Evolutionary conservation across 257 asterid species (phyloP).

Genomic region (Solanum acaule): DNA sequence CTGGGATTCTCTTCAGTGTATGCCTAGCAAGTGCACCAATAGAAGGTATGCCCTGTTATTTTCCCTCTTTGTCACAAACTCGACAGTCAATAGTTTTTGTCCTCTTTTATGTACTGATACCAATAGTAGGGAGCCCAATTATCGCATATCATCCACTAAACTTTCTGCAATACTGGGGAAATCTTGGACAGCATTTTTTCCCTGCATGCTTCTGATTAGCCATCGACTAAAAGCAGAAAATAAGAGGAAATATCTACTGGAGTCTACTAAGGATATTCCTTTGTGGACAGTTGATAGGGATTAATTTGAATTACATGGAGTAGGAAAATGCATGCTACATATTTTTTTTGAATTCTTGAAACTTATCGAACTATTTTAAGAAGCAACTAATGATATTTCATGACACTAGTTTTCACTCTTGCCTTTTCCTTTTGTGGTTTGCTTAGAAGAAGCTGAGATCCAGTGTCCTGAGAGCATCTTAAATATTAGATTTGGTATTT

Average conservation of each 20-base stretch:
- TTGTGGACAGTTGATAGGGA: not conserved
- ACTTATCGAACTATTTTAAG: not conserved
- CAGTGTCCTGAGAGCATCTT: conserved; percentile 49
- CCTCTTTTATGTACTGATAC: not conserved
- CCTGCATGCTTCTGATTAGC: not conserved
- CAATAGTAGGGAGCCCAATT: not conserved
- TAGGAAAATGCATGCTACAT: not conserved
- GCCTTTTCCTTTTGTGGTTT: not conserved
- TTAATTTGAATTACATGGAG: not conserved
- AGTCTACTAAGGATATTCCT: not conserved
- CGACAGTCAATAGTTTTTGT: not conserved
- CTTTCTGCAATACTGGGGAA: not conserved
- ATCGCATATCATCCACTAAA: not conserved
- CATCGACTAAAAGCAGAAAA: not conserved
- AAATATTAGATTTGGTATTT: conserved; percentile 56
- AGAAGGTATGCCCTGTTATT: conserved; percentile 29
- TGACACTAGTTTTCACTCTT: not conserved
- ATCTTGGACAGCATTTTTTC: not conserved
- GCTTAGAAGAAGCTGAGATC: conserved; percentile 46
- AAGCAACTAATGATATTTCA: not conserved
- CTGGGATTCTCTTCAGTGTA: conserved; percentile 78
- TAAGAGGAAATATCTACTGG: not conserved
- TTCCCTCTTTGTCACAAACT: not conserved
- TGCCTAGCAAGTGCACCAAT: conserved; percentile 31
- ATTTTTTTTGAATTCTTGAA: not conserved